phyloP scores from a whole-genome alignment of 495 filamentous ascomycete genomes.

The Aspergillus cristatus region DNA sequence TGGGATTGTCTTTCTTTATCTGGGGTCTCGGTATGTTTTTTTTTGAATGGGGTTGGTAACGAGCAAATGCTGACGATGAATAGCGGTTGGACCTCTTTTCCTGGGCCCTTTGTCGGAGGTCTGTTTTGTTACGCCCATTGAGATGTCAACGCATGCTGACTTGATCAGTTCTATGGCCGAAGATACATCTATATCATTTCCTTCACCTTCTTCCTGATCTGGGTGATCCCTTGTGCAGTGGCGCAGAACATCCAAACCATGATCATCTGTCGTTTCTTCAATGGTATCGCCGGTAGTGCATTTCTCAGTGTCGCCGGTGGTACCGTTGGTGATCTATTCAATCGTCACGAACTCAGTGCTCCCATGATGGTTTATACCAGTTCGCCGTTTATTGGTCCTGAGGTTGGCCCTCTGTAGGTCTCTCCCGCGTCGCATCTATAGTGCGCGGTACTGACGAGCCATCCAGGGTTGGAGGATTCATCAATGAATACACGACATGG shows the following conservation, averaged over 20 bases:
- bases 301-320: constrained; percentile 88
- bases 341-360: constrained; percentile 58
- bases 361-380: constrained; percentile 80
- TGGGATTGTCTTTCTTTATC: constrained; percentile 75
- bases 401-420: constrained; percentile 31
- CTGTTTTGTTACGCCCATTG: background rate
- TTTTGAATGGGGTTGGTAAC: background rate
- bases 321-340: constrained; percentile 85
- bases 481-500: constrained; percentile 72
- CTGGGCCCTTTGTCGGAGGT: constrained; percentile 57
- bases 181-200: constrained; percentile 74
- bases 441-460: constrained; percentile 14
- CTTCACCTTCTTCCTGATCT: constrained; percentile 72
- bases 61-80: constrained; percentile 8
- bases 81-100: constrained; percentile 61
- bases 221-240: constrained; percentile 81
- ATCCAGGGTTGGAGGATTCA: constrained; percentile 50
- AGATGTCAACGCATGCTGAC: constrained; percentile 7
- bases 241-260: constrained; percentile 77
- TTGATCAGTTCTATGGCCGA: constrained; percentile 77
- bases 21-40: constrained; percentile 47
- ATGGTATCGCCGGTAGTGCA: constrained; percentile 75
- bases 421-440: constrained; percentile 42
- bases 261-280: constrained; percentile 74
- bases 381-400: constrained; percentile 65